Conservation (phyloP, 2,329 filamentous ascomycete genomes). For the Hypoxylon sp. region DNA sequence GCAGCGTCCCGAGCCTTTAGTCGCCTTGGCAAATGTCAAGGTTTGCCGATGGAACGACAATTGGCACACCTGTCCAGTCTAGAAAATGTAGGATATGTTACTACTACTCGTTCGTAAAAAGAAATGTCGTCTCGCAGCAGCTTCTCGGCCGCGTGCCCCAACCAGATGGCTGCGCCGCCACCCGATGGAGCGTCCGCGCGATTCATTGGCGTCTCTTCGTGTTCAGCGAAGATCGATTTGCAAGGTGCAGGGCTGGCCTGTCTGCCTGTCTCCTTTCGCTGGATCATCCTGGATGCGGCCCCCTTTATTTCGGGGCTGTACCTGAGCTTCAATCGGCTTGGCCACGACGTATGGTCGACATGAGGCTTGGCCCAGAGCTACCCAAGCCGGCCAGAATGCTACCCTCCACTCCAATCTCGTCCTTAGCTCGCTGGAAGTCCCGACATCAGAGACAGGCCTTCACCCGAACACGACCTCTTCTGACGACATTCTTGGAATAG, state of each 20-base stretch:
- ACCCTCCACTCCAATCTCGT: conserved; percentile 30
- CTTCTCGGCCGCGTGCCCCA: conserved; percentile 9
- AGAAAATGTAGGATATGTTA: conserved; percentile 10
- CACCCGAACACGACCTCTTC: conserved; percentile 35
- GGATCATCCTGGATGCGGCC: conserved; percentile 33
- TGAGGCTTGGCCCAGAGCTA: conserved; percentile 31
- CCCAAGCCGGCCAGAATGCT: conserved; percentile 31
- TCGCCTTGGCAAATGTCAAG: conserved; percentile 20
- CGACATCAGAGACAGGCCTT: conserved; percentile 36
- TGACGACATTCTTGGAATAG: conserved; percentile 32
- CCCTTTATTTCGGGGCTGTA: conserved; percentile 45
- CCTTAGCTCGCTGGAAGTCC: conserved; percentile 33
- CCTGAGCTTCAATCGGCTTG: conserved; percentile 36
- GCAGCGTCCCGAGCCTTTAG: conserved; percentile 31
- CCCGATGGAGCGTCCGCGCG: conserved; percentile 28
- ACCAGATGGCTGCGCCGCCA: conserved; percentile 19
- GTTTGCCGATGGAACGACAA: conserved; percentile 27
- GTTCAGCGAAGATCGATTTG: conserved; percentile 34
- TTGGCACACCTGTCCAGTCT: conserved; percentile 6
- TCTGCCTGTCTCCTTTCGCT: no score
- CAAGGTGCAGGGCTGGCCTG: conserved; percentile 31
- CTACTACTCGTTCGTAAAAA: conserved; percentile 18
- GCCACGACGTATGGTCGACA: conserved; percentile 9
- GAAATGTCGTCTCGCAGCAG: background rate
- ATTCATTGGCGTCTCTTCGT: conserved; percentile 37